Base-by-base conservation (phyloP, 345 rosid genomes). In the Capsella bursapastoris region DNA sequence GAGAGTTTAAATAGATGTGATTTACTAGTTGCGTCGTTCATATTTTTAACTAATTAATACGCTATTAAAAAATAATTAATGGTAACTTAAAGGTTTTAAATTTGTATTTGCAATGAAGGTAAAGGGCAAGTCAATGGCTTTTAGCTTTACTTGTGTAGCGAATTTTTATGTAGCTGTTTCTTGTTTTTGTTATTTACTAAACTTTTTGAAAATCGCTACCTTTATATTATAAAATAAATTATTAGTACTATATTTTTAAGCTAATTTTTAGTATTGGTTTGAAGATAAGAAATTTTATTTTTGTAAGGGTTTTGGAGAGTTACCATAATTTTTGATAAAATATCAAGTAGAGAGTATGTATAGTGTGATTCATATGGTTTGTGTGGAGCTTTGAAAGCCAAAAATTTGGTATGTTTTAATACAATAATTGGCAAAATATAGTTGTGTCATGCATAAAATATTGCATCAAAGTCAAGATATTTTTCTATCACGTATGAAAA, bases 1-100 rank as follows among this genome's bases (percentile, higher is more conserved):
- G 57, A 32, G 63, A 4, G 8, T 58, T 75, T 82, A 82, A n/a
- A 82, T 82, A 82, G 78, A 43, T 22, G 47, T 18, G 32, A 6
- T 18, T 47, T 34, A 34, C 37, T 22, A 50, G 14, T 48, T 45
- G 49, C 6, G 13, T 45, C 49, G 6, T 44, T 13, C 3, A 5
- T 44, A 15, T 47, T 47, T 47, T 15, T 15, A 28, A 53, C 3
- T 14, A 7, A 7, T 47, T 47, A 47, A 14, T 45, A 15, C 2
- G 22, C 22, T n/a, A 16, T 49, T 7, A 47, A 48, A 18, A 18
- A 18, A 18, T 16, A 8, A 0, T 16, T 57, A 57, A 70, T 47
- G 60, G 4, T 61, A 52, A 14, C n/a, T 6, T 71, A 60, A 63
- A 64, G 32, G 28, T 34, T 14, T 60, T 16, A 57, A 70, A 31